Evolutionary conservation across 371 early-diverging fungal genomes (phyloP).

Genomic region (Rhizopus microsporus): DNA sequence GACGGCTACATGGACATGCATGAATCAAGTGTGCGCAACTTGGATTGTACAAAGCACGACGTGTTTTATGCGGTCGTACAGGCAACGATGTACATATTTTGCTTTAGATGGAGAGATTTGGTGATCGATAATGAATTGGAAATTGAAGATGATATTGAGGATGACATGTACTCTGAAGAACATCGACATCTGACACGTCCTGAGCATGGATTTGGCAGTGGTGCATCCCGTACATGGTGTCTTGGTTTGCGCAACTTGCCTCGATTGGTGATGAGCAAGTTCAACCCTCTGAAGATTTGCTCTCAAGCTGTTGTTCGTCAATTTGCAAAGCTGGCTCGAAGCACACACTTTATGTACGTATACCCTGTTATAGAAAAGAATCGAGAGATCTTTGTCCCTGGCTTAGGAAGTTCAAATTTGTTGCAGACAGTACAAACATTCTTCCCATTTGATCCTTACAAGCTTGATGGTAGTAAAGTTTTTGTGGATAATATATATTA

Average conservation of each 20-base stretch:
- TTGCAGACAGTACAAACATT: slow-evolving; percentile 71
- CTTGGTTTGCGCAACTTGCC: slow-evolving; percentile 58
- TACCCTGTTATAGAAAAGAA: slow-evolving; percentile 77
- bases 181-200: slow-evolving; percentile 20
- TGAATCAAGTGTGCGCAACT: slow-evolving; percentile 46
- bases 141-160: slow-evolving; percentile 30
- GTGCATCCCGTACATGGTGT: slow-evolving; percentile 41
- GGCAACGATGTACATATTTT: slow-evolving; percentile 89
- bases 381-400: slow-evolving; percentile 50
- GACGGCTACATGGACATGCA: slow-evolving; percentile 66
- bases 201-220: slow-evolving; percentile 24
- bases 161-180: slow-evolving; percentile 17
- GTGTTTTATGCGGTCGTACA: slow-evolving; percentile 91
- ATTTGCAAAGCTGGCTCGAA: slow-evolving; percentile 80
- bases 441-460: slow-evolving; percentile 95
- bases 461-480: slow-evolving; percentile 63
- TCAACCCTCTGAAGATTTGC: slow-evolving; percentile 86
- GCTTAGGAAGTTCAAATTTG: slow-evolving; percentile 30
- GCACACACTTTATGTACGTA: slow-evolving; percentile 84
- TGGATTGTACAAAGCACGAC: slow-evolving; percentile 62
- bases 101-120: slow-evolving; percentile 90
- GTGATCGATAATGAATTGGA: slow-evolving; percentile 47
- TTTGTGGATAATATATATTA: slow-evolving; percentile 68
- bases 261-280: slow-evolving; percentile 76
- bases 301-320: slow-evolving; percentile 79